Conservation (phyloP, 208 protist genomes). For the Leishmania gerbilli region DNA sequence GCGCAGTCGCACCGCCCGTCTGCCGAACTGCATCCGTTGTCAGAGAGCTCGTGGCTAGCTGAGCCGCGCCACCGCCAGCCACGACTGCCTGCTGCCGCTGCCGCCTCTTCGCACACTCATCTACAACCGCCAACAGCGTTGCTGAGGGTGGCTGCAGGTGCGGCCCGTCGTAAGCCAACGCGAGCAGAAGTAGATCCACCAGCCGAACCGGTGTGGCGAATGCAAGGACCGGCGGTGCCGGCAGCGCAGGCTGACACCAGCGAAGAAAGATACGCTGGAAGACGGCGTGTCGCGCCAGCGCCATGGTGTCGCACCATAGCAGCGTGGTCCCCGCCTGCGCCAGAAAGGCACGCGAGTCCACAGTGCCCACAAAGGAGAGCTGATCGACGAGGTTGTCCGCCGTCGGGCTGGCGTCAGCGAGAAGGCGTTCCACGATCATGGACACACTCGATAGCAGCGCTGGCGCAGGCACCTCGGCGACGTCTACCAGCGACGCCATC, state of each 20-base stretch:
- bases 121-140: constrained; percentile 24
- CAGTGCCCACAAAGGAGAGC: constrained; percentile 62
- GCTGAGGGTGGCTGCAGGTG: constrained; percentile 29
- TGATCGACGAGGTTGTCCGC: constrained; percentile 55
- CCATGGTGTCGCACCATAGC: constrained; percentile 64
- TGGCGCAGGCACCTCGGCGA: constrained; percentile 16
- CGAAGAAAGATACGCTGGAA: constrained; percentile 85
- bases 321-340: constrained; percentile 77
- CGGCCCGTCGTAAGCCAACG: constrained; percentile 52
- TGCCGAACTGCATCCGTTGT: constrained; percentile 8
- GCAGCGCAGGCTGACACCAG: constrained; percentile 60
- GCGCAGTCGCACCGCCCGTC: constrained; percentile 11
- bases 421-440: constrained; percentile 47
- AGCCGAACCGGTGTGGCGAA: constrained; percentile 45
- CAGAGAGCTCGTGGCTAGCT: background rate
- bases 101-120: constrained; percentile 11
- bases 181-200: constrained; percentile 47
- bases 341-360: constrained; percentile 59
- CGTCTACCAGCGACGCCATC: constrained; percentile 14
- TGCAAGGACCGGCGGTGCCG: constrained; percentile 38
- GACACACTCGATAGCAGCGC: constrained; percentile 50
- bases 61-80: background rate
- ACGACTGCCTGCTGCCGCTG: background rate
- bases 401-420: constrained; percentile 42
- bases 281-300: constrained; percentile 57